Base-by-base conservation (phyloP, 169 alveolate species). In the Plasmodium cynomolgi region DNA sequence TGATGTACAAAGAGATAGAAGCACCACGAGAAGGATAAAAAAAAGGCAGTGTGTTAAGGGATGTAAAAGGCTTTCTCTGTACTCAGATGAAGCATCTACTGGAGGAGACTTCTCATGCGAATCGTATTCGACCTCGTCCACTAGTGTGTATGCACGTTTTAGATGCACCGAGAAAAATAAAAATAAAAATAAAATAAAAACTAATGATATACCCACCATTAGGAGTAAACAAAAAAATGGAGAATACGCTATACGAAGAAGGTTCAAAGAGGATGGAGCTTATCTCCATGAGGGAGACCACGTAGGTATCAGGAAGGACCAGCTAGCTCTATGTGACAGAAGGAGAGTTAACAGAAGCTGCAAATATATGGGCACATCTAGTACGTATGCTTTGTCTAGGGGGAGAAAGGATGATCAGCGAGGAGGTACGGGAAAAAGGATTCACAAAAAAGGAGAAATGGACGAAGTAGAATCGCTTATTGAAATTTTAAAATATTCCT, bases 381-480 rank as follows among this genome's bases (percentile, higher is more conserved):
- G 13, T 2, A 39, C 41, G 15, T 80, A 39, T 23, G 5, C 26
- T 8, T 44, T 6, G 6, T 47, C 73, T 9, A 20, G 85, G 23
- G 26, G 33, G 17, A 71, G 33, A 23, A 39, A 72, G 44, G 75
- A 47, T 17, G 9, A 74, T 17, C 41, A 1, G 17, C 6, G 29
- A 84, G 17, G 68, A 8, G 44, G 72, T 1, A 20, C 26, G 7
- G n/a, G 9, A 2, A 80, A 11, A n/a, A 80, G 17, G 23, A 37
- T 13, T 34, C 75, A 37, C 74, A 74, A 34, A 39, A 37, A 72
- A 41, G 68, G 34, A n/a, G 77, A 74, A 39, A 50, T 8, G 11
- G 34, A 77, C 2, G 93, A 84, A n/a, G 93, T 84, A 11, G 93
- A 84, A 26, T 84, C 93, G 4, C 62, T 84, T 6, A 26, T 84